Evolutionary conservation across 768 basidiomycete genomes (phyloP).

Genomic region (Leucogyrophana mollusca): DNA sequence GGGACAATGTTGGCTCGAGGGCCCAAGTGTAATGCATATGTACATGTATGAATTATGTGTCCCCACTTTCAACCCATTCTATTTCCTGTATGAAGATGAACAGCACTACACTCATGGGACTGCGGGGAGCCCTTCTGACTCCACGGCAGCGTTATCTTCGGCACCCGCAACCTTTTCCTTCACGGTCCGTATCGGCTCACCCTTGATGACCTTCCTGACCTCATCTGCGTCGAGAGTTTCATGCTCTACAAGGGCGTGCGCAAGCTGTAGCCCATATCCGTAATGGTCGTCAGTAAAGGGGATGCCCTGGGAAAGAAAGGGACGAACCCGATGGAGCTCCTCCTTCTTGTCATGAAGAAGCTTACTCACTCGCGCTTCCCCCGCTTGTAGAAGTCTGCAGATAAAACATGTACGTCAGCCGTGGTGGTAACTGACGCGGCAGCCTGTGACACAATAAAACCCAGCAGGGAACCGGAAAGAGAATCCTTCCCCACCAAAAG

Average conservation of each 20-base stretch:
- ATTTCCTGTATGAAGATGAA: constrained; percentile 1
- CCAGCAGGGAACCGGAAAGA: background rate
- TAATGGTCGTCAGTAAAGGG: constrained; percentile 6
- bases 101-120: constrained; percentile 11
- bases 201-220: constrained; percentile 81
- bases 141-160: constrained; percentile 26
- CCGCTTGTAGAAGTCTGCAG: constrained; percentile 60
- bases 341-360: constrained; percentile 66
- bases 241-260: constrained; percentile 89
- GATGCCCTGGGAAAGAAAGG: constrained; percentile 1
- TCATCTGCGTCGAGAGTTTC: constrained; percentile 90
- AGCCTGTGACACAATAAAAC: background rate
- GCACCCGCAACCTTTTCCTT: constrained; percentile 59
- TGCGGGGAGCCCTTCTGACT: constrained; percentile 7
- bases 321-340: constrained; percentile 71
- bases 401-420: constrained; percentile 2
- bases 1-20: no score
- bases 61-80: constrained; percentile 9
- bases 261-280: constrained; percentile 53
- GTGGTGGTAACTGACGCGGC: background rate
- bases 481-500: no score
- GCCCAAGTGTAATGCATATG: constrained; percentile 3
- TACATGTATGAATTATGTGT: constrained; percentile 13
- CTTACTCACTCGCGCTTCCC: constrained; percentile 62
- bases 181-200: constrained; percentile 74